Conservation (phyloP, 2,329 filamentous ascomycete species). For the Neospermospora avenae region DNA sequence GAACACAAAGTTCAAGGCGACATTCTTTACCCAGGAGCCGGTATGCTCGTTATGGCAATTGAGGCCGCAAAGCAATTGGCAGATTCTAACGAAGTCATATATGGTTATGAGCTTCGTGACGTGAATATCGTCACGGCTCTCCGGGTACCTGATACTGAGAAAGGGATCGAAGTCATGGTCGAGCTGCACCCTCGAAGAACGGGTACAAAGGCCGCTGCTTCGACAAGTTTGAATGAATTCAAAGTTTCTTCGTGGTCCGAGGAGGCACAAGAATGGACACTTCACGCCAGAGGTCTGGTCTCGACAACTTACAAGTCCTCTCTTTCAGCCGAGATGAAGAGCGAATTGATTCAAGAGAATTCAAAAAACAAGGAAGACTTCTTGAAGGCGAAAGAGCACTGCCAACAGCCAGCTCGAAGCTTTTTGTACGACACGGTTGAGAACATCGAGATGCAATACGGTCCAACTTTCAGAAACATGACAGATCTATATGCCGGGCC, state of each 20-base stretch:
- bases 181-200: background rate
- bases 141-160: conserved; percentile 42
- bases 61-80: conserved; percentile 28
- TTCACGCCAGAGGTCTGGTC: conserved; percentile 4
- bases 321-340: background rate
- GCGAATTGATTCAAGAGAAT: background rate
- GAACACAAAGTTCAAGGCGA: conserved; percentile 29
- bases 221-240: conserved; percentile 2
- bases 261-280: background rate
- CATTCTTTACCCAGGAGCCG: conserved; percentile 33
- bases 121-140: conserved; percentile 46
- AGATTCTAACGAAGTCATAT: background rate
- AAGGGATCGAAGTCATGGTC: conserved; percentile 37
- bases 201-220: background rate
- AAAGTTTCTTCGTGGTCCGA: background rate
- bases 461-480: conserved; percentile 33
- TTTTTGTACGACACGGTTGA: conserved; percentile 1
- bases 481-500: conserved; percentile 18
- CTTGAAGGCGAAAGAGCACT: background rate
- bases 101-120: conserved; percentile 44
- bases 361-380: background rate
- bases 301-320: background rate
- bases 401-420: background rate
- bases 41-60: conserved; percentile 32
- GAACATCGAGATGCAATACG: conserved; percentile 9